Evolutionary conservation across 1,284 basidiomycete genomes (phyloP).

Genomic region (Ceratobasidium sp.): DNA sequence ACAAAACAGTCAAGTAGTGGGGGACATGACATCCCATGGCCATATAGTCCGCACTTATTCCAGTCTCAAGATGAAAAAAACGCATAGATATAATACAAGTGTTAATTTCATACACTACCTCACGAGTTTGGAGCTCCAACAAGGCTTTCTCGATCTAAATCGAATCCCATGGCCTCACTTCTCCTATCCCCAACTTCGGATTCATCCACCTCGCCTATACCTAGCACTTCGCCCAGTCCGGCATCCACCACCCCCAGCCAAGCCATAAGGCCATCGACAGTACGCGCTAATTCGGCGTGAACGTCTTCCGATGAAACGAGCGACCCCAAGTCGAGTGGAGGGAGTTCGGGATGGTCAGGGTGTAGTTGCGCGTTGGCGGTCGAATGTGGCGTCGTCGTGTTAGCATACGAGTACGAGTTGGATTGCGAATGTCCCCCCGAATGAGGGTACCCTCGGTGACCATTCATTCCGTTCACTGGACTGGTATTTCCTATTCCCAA

Average conservation of each 20-base stretch:
- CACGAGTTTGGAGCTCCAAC: no score
- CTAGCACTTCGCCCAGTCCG: conserved; percentile 69
- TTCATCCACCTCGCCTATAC: conserved; percentile 31
- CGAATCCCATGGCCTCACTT: conserved; percentile 18
- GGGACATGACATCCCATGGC: no score
- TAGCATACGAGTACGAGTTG: conserved; percentile 29
- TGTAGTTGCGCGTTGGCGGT: conserved; percentile 10
- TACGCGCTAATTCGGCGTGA: conserved; percentile 72
- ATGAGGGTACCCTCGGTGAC: conserved; percentile 16
- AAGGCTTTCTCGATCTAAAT: conserved; percentile 13
- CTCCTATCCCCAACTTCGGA: conserved; percentile 37
- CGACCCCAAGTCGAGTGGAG: conserved; percentile 71
- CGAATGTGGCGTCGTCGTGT: conserved; percentile 13
- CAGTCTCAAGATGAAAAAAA: no score
- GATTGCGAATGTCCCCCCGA: conserved; percentile 28
- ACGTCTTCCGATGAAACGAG: conserved; percentile 69
- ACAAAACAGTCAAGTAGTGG: no score
- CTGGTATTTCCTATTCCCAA: conserved; percentile 45
- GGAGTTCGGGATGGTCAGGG: conserved; percentile 54
- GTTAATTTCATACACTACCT: no score
- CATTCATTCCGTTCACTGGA: conserved; percentile 43
- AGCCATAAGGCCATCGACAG: conserved; percentile 77
- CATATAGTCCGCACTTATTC: no score
- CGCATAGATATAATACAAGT: no score
- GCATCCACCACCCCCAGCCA: conserved; percentile 82